phyloP scores from a whole-genome alignment of 805 yeast genomes.

The Ascoidea rubescens region DNA sequence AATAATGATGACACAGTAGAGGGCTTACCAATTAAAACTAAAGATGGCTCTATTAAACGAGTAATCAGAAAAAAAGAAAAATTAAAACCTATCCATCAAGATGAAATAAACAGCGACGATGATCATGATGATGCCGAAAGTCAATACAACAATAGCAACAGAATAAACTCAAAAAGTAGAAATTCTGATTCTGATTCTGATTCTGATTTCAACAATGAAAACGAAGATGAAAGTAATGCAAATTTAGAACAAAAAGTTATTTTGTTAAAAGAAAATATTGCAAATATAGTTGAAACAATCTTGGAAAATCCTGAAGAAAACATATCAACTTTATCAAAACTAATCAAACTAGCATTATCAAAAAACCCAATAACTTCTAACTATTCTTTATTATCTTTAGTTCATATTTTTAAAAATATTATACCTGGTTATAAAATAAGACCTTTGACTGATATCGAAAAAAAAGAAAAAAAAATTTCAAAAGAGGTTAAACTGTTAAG shows the following conservation, averaged over 20 bases:
- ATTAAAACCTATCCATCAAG: conserved; percentile 14
- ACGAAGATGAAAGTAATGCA: conserved; percentile 29
- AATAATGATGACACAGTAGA: conserved; percentile 35
- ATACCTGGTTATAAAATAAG: conserved; percentile 84
- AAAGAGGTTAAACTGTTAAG: conserved; percentile 72
- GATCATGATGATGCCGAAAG: conserved; percentile 9
- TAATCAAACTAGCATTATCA: conserved; percentile 58
- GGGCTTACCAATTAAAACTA: conserved; percentile 40
- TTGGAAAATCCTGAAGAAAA: conserved; percentile 88
- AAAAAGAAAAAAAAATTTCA: conserved; percentile 57
- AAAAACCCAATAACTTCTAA: conserved; percentile 52
- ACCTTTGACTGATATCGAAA: conserved; percentile 69
- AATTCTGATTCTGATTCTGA: conserved; percentile 19
- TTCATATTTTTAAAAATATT: conserved; percentile 72
- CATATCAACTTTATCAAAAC: conserved; percentile 44
- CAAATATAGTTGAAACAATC: conserved; percentile 42
- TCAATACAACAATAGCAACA: conserved; percentile 6
- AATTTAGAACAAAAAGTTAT: conserved; percentile 29
- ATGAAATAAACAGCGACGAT: conserved; percentile 11
- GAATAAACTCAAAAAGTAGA: conserved; percentile 11
- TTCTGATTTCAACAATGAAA: conserved; percentile 15
- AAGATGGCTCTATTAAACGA: conserved; percentile 63
- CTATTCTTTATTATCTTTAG: conserved; percentile 63
- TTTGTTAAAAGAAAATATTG: conserved; percentile 47
- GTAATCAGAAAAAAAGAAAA: conserved; percentile 27